Evolutionary conservation across 2,329 filamentous ascomycete genomes (phyloP), one percentile per base, ranked within the genome.

Genomic region (Karstenula rhodostoma): DNA sequence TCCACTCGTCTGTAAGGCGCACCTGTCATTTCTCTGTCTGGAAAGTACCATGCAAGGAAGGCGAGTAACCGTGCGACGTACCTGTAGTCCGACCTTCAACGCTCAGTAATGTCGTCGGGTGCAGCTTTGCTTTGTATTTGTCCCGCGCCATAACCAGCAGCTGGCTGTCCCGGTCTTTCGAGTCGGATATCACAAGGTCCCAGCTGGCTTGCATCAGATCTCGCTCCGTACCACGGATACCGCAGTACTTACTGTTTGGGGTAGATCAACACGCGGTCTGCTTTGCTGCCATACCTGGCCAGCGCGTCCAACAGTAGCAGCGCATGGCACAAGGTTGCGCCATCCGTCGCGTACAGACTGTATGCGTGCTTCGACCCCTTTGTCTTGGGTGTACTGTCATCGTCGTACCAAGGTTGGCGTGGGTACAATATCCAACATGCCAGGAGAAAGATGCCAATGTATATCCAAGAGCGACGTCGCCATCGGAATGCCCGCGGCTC

Each of bases 61-160:
- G 52, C 37, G 35, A 29, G 54, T 33, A 49, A 54, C 59, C 58
- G 61, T 61, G 59, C 33, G 27, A 59, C 69, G 52, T 73, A 76
- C 75, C 71, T 67, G 67, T 64, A 43, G 69, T 73, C 56, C 72
- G 70, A 52, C 71, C 65, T 57, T 78, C 73, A 47, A 78, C 74
- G 40, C 58, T 71, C 57, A 77, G 74, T 7, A 83, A 74, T 56
- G 79, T 70, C 43, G 84, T 77, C 13, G 84, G 83, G 53, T 82
- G 73, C 46, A 86, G 69, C 57, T 82, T 79, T 35, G 82, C 84
- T 9, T 81, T 79, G 72, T 85, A 86, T 22, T 76, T 70, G 56
- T 83, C 78, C 62, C 78, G 76, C 23, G 85, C 85, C 65, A 83
- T 62, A 6, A 79, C 67, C 15, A 87, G 71, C 60, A 87, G 69